These are phyloP conservation scores for Xylaria flabelliformis DNA, from an alignment of 495 filamentous ascomycete species.

Conservation along the genomic window DNA sequence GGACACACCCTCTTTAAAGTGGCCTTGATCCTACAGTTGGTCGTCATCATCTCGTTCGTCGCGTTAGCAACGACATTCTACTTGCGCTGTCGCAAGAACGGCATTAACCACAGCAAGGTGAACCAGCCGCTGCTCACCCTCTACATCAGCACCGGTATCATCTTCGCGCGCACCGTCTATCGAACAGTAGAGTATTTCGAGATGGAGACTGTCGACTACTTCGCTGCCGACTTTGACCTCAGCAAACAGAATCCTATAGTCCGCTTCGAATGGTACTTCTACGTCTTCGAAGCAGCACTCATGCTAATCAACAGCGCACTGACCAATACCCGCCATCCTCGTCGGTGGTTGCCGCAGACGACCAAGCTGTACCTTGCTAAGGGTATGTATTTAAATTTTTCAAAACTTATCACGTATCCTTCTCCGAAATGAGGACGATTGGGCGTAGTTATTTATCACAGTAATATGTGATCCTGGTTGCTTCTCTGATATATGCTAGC, in stretches of 20 bases:
- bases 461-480: background rate
- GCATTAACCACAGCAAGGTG: constrained; percentile 62
- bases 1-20: constrained; percentile 70
- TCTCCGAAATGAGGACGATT: background rate
- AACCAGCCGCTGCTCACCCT: constrained; percentile 64
- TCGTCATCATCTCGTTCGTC: constrained; percentile 67
- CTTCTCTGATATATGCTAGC: background rate
- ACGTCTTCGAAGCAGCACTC: constrained; percentile 68
- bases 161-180: constrained; percentile 68
- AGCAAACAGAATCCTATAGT: constrained; percentile 56
- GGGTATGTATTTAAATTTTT: constrained; percentile 33
- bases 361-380: constrained; percentile 68
- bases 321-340: constrained; percentile 69
- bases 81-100: constrained; percentile 58
- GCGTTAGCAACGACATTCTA: constrained; percentile 66
- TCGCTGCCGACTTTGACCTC: constrained; percentile 39
- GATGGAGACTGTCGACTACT: constrained; percentile 42
- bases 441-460: background rate
- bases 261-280: constrained; percentile 76
- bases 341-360: constrained; percentile 63
- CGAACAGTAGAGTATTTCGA: constrained; percentile 69
- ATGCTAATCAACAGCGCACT: constrained; percentile 69
- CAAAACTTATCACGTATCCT: background rate
- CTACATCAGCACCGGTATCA: constrained; percentile 66
- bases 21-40: constrained; percentile 70